Evolutionary conservation across 2,329 filamentous ascomycete species (phyloP).

Genomic region (Seiridium cupressi): DNA sequence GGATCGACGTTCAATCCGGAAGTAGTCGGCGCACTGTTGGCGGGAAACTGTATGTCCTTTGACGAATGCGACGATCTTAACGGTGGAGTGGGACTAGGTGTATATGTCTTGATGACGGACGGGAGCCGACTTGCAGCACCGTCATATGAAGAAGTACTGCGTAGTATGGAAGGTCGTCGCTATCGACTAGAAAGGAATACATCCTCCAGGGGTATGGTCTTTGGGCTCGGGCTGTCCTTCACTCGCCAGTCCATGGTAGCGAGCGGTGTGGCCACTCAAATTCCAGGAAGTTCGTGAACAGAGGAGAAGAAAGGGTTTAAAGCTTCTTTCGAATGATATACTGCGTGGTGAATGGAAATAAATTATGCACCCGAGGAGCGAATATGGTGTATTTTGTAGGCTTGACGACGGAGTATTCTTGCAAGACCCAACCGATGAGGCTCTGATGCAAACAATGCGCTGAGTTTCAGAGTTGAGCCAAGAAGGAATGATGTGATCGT

Average conservation of each 20-base stretch:
- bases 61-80: background rate
- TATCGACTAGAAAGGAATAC: constrained; percentile 18
- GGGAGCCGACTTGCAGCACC: constrained; percentile 4
- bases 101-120: background rate
- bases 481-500: too few species aligned
- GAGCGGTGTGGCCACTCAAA: too few species aligned
- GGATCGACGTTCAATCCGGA: constrained; percentile 41
- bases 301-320: too few species aligned
- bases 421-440: too few species aligned
- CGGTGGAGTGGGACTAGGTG: background rate
- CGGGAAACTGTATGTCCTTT: constrained; percentile 11
- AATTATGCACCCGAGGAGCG: too few species aligned
- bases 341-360: too few species aligned
- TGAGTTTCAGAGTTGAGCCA: too few species aligned
- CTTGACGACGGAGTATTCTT: too few species aligned
- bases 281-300: too few species aligned
- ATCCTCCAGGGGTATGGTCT: constrained; percentile 10
- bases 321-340: too few species aligned
- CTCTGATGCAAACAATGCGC: too few species aligned
- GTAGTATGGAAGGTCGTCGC: constrained; percentile 12
- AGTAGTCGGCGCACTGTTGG: constrained; percentile 10
- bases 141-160: constrained; percentile 25
- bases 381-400: too few species aligned
- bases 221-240: constrained; percentile 16
- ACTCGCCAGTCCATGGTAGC: constrained; percentile 12